These are phyloP conservation scores for Phytophthora meadii DNA, from an alignment of 352 stramenopile genomes.

Conservation along the genomic window DNA sequence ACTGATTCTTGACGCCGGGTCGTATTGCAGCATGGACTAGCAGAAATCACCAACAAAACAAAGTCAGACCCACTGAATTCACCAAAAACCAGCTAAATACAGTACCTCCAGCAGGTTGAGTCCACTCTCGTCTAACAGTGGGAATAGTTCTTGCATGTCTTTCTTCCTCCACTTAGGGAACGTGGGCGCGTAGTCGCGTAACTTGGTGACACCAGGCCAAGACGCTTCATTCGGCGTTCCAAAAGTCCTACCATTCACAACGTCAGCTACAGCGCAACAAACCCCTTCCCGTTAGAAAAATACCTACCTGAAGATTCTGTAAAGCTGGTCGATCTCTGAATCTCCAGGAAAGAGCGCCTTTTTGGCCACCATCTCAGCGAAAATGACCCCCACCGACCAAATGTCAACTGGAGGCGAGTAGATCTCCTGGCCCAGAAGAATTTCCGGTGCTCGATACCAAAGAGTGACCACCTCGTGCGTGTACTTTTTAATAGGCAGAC, in stretches of 20 bases:
- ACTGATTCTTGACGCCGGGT: constrained; percentile 74
- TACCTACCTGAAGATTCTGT: constrained; percentile 82
- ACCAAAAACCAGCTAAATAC: background rate
- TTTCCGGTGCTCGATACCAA: constrained; percentile 99
- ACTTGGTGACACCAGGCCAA: constrained; percentile 96
- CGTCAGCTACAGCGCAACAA: background rate
- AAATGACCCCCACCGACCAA: constrained; percentile 89
- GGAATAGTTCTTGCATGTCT: constrained; percentile 69
- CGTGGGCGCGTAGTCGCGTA: constrained; percentile 95
- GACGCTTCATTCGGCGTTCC: constrained; percentile 96
- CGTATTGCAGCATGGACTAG: constrained; percentile 79
- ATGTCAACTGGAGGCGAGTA: constrained; percentile 90
- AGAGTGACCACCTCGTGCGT: constrained; percentile 99
- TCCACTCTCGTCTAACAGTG: constrained; percentile 60
- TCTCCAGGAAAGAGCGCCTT: constrained; percentile 85
- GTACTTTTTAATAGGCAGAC: constrained; percentile 96
- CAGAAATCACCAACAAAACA: background rate
- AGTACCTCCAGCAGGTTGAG: constrained; percentile 73
- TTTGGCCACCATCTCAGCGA: constrained; percentile 86
- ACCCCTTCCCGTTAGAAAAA: background rate
- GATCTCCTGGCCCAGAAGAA: constrained; percentile 95
- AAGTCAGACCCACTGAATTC: constrained; percentile 1
- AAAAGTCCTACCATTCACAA: constrained; percentile 65
- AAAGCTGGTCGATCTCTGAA: constrained; percentile 90
- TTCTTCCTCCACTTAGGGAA: constrained; percentile 98